Evolutionary conservation across 768 basidiomycete genomes (phyloP).

Genomic region (Russula sp.): DNA sequence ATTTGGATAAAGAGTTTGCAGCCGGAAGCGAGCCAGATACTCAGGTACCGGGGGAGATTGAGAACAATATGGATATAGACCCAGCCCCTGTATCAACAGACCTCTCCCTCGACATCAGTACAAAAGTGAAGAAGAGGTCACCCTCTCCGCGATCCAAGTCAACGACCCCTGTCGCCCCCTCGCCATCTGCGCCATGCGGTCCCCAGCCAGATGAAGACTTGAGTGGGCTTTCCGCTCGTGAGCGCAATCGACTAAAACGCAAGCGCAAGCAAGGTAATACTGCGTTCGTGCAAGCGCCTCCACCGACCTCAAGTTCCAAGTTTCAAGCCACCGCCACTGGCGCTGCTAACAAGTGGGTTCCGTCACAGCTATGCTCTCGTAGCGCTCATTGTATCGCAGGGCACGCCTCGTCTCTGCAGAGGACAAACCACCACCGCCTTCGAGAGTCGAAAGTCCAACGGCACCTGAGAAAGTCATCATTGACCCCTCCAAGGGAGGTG

Average conservation of each 20-base stretch:
- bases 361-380: background rate
- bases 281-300: slow-evolving; percentile 66
- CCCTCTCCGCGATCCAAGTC: slow-evolving; percentile 38
- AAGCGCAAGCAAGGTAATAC: slow-evolving; percentile 86
- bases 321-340: slow-evolving; percentile 54
- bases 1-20: slow-evolving; percentile 75
- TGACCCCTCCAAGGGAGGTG: slow-evolving; percentile 80
- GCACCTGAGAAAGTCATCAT: slow-evolving; percentile 61
- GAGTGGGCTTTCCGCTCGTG: slow-evolving; percentile 73
- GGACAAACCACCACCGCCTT: slow-evolving; percentile 37
- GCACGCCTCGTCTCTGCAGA: slow-evolving; percentile 68
- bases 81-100: slow-evolving; percentile 35
- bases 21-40: slow-evolving; percentile 39
- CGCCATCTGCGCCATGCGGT: slow-evolving; percentile 39
- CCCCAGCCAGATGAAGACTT: slow-evolving; percentile 41
- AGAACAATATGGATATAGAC: slow-evolving; percentile 36
- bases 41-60: slow-evolving; percentile 27
- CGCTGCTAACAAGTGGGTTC: slow-evolving; percentile 49
- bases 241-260: slow-evolving; percentile 88
- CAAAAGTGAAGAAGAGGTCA: slow-evolving; percentile 27
- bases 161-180: slow-evolving; percentile 38
- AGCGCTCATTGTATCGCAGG: slow-evolving; percentile 32
- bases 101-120: slow-evolving; percentile 31
- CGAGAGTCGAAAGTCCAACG: slow-evolving; percentile 53
- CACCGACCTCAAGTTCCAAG: slow-evolving; percentile 52